These are phyloP conservation scores for Neurospora sp. DNA, from an alignment of 495 filamentous ascomycete species.

Conservation along the genomic window DNA sequence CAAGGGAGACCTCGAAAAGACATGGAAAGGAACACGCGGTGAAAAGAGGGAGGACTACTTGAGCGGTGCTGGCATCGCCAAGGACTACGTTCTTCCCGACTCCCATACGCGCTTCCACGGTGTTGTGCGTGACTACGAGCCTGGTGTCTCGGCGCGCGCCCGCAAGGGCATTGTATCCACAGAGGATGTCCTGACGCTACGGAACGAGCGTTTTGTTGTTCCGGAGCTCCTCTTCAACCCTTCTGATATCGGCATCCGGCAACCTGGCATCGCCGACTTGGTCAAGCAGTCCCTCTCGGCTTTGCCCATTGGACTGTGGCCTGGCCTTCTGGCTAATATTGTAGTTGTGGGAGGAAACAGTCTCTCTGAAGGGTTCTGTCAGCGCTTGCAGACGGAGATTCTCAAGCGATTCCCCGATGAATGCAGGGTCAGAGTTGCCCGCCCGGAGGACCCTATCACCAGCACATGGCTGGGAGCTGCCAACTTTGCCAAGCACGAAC, in stretches of 20 bases:
- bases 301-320: conserved; percentile 67
- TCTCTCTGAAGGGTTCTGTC: conserved; percentile 68
- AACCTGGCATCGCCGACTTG: conserved; percentile 71
- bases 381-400: conserved; percentile 71
- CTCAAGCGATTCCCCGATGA: conserved; percentile 65
- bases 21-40: conserved; percentile 69
- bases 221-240: conserved; percentile 87
- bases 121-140: conserved; percentile 65
- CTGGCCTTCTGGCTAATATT: conserved; percentile 74
- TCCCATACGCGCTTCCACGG: conserved; percentile 70
- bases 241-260: conserved; percentile 74
- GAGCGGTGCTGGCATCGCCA: conserved; percentile 61
- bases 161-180: conserved; percentile 50
- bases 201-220: conserved; percentile 85
- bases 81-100: conserved; percentile 90
- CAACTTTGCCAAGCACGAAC: conserved; percentile 57
- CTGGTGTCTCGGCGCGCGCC: conserved; percentile 41
- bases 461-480: conserved; percentile 81
- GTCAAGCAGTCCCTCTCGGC: conserved; percentile 72
- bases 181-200: conserved; percentile 77
- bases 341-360: conserved; percentile 83
- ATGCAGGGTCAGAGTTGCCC: conserved; percentile 62
- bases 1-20: conserved; percentile 63
- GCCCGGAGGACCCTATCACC: conserved; percentile 63
- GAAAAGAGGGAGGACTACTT: conserved; percentile 33